These are phyloP conservation scores for Naganishia kalamii DNA, from an alignment of 768 basidiomycete species.

Conservation along the genomic window DNA sequence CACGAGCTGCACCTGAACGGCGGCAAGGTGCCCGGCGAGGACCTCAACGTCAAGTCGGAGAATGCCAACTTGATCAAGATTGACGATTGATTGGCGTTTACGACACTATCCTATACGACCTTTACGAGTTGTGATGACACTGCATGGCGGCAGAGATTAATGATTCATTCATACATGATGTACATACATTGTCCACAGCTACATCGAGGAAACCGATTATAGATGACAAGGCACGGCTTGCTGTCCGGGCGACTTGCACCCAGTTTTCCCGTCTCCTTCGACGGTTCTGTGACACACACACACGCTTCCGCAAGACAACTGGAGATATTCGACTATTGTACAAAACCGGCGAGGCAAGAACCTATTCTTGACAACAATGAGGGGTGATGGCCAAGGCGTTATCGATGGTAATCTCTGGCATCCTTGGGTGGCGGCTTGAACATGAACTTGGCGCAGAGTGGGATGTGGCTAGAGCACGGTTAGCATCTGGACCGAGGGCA, in stretches of 20 bases:
- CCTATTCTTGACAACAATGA: not conserved
- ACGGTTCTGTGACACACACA: not conserved
- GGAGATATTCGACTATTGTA: not conserved
- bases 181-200: not conserved
- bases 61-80: constrained; percentile 6
- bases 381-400: not conserved
- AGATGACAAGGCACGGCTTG: too few relatives aligned
- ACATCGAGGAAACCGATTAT: too few relatives aligned
- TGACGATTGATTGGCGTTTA: not conserved
- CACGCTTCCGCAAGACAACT: constrained; percentile 10
- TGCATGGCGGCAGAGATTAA: too few relatives aligned
- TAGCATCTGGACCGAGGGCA: constrained; percentile 5
- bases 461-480: constrained; percentile 58
- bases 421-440: constrained; percentile 53
- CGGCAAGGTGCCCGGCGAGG: constrained; percentile 40
- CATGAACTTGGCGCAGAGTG: constrained; percentile 67
- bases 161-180: constrained; percentile 1
- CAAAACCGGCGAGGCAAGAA: not conserved
- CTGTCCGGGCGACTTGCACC: not conserved
- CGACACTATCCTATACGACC: not conserved
- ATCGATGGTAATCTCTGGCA: not conserved
- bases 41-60: not conserved
- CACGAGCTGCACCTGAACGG: constrained; percentile 55
- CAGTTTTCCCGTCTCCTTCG: not conserved
- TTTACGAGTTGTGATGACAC: not conserved